Conservation (phyloP, 2,329 filamentous ascomycete species). For the Diaporthe sp. region DNA sequence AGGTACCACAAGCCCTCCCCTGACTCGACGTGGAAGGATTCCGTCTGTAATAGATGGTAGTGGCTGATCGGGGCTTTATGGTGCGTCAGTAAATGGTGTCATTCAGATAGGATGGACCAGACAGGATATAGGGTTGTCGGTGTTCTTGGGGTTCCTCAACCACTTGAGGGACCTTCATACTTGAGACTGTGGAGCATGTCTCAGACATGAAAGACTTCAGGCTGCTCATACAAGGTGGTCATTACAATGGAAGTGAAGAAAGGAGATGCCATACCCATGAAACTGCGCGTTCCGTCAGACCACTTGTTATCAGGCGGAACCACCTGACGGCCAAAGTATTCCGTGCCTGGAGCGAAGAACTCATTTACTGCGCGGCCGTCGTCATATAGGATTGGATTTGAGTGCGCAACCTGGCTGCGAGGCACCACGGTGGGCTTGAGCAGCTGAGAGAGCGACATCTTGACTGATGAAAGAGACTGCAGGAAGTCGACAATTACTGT, state of each 20-base stretch:
- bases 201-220: neutral
- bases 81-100: neutral
- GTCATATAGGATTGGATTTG: slow-evolving; percentile 8
- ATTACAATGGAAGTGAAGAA: no score
- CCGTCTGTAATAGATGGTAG: slow-evolving; percentile 6
- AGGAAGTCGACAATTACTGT: neutral
- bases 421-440: slow-evolving; percentile 8
- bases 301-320: slow-evolving; percentile 12
- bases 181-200: neutral
- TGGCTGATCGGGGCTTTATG: neutral
- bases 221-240: neutral
- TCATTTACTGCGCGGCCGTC: slow-evolving; percentile 10
- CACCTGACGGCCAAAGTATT: slow-evolving; percentile 20
- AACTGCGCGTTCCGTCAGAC: slow-evolving; percentile 2
- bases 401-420: slow-evolving; percentile 1
- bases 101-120: neutral
- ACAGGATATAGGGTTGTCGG: neutral
- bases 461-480: neutral
- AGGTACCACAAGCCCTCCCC: slow-evolving; percentile 16
- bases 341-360: slow-evolving; percentile 13
- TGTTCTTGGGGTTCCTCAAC: no score
- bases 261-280: neutral
- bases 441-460: slow-evolving; percentile 1
- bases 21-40: slow-evolving; percentile 20
- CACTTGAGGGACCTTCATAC: neutral